phyloP scores from a whole-genome alignment of 2,329 filamentous ascomycete genomes.

The Ramularia endophylla region DNA sequence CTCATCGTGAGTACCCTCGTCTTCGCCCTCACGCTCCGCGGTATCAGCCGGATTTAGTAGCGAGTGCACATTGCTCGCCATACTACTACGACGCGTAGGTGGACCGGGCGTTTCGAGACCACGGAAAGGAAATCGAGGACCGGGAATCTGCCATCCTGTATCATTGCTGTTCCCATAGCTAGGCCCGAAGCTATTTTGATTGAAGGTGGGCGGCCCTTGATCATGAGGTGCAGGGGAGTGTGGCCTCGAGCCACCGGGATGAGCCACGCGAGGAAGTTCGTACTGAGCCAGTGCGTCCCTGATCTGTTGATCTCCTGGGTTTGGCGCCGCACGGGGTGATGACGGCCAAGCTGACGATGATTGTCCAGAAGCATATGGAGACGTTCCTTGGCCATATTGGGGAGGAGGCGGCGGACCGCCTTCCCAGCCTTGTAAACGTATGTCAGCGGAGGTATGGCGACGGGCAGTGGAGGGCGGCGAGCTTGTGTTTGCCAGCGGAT shows the following conservation, averaged over 20 bases:
- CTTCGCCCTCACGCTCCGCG: slow-evolving; percentile 59
- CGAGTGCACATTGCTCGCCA: slow-evolving; percentile 65
- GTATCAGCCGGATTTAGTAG: slow-evolving; percentile 64
- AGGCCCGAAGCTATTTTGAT: slow-evolving; percentile 45
- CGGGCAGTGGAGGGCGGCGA: slow-evolving; percentile 63
- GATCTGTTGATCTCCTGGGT: slow-evolving; percentile 54
- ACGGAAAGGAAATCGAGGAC: slow-evolving; percentile 45
- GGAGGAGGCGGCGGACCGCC: slow-evolving; percentile 60
- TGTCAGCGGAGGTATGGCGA: slow-evolving; percentile 92
- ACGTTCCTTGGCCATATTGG: slow-evolving; percentile 42
- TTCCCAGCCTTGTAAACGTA: slow-evolving; percentile 64
- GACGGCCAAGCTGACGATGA: slow-evolving; percentile 60
- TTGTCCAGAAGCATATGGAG: slow-evolving; percentile 61
- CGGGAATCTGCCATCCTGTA: slow-evolving; percentile 51
- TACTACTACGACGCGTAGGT: slow-evolving; percentile 62
- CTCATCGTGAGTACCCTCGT: slow-evolving; percentile 53
- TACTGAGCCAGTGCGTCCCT: slow-evolving; percentile 60
- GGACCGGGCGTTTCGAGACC: slow-evolving; percentile 49
- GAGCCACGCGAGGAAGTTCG: slow-evolving; percentile 53
- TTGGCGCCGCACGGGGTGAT: slow-evolving; percentile 49
- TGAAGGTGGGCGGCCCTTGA: slow-evolving; percentile 33
- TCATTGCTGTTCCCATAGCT: slow-evolving; percentile 48
- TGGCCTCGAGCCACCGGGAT: slow-evolving; percentile 21
- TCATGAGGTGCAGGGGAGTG: slow-evolving; percentile 44
- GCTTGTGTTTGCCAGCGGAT: slow-evolving; percentile 51